These are phyloP conservation scores for Brassica cretica DNA, from an alignment of 345 rosid genomes.

Conservation along the genomic window DNA sequence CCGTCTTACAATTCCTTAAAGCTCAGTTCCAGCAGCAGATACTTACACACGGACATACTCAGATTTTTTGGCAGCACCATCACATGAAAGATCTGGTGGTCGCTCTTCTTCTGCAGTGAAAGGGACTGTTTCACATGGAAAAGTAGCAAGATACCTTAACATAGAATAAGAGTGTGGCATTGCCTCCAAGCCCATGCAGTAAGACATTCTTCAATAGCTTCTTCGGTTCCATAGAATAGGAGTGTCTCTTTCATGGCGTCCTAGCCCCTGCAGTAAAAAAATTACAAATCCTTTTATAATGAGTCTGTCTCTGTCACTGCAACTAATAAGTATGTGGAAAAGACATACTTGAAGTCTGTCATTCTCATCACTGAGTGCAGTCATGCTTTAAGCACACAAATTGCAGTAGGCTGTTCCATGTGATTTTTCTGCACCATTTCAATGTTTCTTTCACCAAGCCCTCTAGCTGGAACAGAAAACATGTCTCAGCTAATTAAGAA, in stretches of 20 bases:
- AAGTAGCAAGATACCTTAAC: constrained; percentile 25
- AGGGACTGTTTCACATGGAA: constrained; percentile 40
- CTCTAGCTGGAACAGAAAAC: neutral
- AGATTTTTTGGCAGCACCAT: constrained; percentile 43
- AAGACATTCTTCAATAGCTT: constrained; percentile 60
- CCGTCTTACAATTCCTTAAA: constrained; percentile 24
- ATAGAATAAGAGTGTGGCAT: neutral
- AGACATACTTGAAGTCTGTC: constrained; percentile 75
- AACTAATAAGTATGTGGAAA: neutral
- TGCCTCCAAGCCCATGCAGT: neutral
- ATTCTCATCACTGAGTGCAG: constrained; percentile 91
- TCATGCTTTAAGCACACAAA: constrained; percentile 81
- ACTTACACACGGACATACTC: no score
- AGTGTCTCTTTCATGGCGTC: constrained; percentile 71
- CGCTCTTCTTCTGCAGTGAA: constrained; percentile 37
- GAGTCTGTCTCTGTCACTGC: neutral
- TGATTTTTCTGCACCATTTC: constrained; percentile 81
- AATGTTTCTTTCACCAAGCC: constrained; percentile 74
- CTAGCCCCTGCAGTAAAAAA: constrained; percentile 54
- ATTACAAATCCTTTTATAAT: neutral
- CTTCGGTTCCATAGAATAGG: constrained; percentile 77
- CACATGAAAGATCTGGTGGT: constrained; percentile 34
- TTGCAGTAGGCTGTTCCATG: constrained; percentile 83
- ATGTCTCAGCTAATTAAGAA: neutral
- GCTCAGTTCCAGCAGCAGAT: no score